phyloP scores from a whole-genome alignment of 2,329 filamentous ascomycete genomes.

The Ramichloridium luteum region DNA sequence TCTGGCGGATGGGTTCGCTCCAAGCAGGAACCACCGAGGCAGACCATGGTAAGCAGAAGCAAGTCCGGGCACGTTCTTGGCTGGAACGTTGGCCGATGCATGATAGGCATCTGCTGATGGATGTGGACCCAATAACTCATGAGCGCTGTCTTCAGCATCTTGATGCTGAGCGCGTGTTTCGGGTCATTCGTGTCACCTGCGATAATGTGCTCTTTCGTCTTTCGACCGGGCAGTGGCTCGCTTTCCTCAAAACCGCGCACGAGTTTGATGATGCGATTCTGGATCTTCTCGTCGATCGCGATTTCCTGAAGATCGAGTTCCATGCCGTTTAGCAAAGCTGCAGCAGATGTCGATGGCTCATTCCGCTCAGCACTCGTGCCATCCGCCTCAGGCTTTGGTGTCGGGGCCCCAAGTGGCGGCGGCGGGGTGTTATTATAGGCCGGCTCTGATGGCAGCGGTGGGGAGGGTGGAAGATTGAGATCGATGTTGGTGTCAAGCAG shows the following conservation, averaged over 20 bases:
- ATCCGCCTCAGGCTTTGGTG: constrained; percentile 18
- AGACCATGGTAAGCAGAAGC: constrained; percentile 77
- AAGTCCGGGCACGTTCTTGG: constrained; percentile 77
- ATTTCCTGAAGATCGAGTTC: constrained; percentile 71
- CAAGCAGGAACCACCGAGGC: constrained; percentile 79
- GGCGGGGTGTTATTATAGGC: too few species aligned
- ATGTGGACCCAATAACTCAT: constrained; percentile 91
- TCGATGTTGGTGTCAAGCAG: constrained; percentile 13
- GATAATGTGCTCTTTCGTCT: constrained; percentile 63
- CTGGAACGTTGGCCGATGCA: constrained; percentile 88
- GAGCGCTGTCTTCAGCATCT: constrained; percentile 94
- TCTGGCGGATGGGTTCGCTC: constrained; percentile 69
- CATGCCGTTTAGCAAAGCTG: constrained; percentile 28
- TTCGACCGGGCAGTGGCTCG: constrained; percentile 59
- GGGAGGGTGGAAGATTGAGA: constrained; percentile 9
- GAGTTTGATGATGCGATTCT: constrained; percentile 61
- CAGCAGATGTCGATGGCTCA: not conserved
- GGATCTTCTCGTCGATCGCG: constrained; percentile 75
- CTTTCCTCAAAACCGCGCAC: constrained; percentile 72
- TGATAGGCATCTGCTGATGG: constrained; percentile 83
- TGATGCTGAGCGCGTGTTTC: constrained; percentile 58
- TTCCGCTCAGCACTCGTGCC: constrained; percentile 5
- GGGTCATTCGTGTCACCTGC: constrained; percentile 60
- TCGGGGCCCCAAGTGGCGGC: too few species aligned
- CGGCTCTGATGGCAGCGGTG: constrained; percentile 15